Conservation (phyloP, 2,329 filamentous ascomycete species). For the Domatiomyces globalis region DNA sequence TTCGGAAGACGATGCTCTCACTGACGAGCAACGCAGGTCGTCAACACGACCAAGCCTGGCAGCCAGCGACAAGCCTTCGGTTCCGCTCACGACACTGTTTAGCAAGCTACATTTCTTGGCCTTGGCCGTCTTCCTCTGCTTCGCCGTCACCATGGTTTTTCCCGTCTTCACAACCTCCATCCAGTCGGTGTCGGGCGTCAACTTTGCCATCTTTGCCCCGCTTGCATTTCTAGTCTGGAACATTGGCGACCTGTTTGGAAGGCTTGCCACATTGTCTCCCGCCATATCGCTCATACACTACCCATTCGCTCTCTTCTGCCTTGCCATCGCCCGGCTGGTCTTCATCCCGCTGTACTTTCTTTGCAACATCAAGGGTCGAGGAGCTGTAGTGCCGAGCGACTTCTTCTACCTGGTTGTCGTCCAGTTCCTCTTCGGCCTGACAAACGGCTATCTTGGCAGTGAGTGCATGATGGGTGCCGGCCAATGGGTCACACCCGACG, state of each 20-base stretch:
- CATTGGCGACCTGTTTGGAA: constrained; percentile 65
- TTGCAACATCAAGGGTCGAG: constrained; percentile 71
- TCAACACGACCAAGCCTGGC: constrained; percentile 28
- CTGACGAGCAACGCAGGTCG: constrained; percentile 2
- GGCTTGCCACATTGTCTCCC: constrained; percentile 51
- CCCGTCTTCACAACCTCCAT: constrained; percentile 76
- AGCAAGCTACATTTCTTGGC: constrained; percentile 67
- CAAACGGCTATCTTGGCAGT: constrained; percentile 75
- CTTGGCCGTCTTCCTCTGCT: constrained; percentile 64
- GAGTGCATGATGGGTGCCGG: constrained; percentile 83
- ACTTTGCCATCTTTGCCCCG: constrained; percentile 64
- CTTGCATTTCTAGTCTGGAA: constrained; percentile 92
- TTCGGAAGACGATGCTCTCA: constrained; percentile 12
- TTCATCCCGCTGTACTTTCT: constrained; percentile 79
- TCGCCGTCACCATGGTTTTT: constrained; percentile 81
- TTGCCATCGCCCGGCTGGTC: constrained; percentile 49
- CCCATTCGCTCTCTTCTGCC: constrained; percentile 52
- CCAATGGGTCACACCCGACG: constrained; percentile 65
- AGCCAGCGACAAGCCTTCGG: constrained; percentile 24
- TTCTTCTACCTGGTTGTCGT: constrained; percentile 75
- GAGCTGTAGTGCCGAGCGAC: constrained; percentile 63
- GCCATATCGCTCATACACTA: constrained; percentile 43
- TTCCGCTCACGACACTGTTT: constrained; percentile 54
- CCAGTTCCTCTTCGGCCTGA: constrained; percentile 68
- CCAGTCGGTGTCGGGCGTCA: constrained; percentile 44